A percentile compares a stretch with the other conserved stretches of the same genome.
phyloP scores from a whole-genome alignment of 2,329 filamentous ascomycete species.

The Aspergillus tubingensis region DNA sequence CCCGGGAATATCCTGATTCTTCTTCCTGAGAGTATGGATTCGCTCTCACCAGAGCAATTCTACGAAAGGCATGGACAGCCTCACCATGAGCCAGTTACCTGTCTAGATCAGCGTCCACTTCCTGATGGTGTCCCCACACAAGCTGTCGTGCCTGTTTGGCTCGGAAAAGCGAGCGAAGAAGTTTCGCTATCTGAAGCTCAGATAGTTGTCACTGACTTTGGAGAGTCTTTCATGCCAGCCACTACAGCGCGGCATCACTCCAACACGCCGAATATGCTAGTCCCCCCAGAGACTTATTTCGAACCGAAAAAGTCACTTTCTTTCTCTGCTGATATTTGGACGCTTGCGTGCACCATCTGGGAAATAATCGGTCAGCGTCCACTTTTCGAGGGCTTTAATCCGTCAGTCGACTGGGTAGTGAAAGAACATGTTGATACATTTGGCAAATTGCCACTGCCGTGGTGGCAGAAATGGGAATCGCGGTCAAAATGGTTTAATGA shows the following conservation, averaged over 20 bases:
- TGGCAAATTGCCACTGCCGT: background rate
- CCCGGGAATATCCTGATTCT: too few species aligned
- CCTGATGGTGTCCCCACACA: conserved; percentile 1
- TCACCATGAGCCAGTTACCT: too few species aligned
- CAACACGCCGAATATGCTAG: too few species aligned
- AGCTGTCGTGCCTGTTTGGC: conserved; percentile 24
- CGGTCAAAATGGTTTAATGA: background rate
- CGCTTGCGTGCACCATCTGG: too few species aligned
- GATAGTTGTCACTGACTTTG: conserved; percentile 29
- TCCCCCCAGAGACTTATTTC: too few species aligned
- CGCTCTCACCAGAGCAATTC: too few species aligned
- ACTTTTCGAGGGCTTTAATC: background rate
- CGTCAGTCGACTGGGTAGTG: background rate
- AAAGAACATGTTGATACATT: background rate
- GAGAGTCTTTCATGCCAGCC: conserved; percentile 25
- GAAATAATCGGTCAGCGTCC: too few species aligned
- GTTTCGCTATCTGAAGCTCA: conserved; percentile 22
- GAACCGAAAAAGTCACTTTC: too few species aligned
- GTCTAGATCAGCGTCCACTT: too few species aligned
- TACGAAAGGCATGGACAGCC: too few species aligned
- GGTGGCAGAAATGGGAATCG: conserved; percentile 2
- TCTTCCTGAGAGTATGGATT: too few species aligned
- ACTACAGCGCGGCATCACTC: conserved; percentile 21
- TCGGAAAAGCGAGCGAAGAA: conserved; percentile 25
- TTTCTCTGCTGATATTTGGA: too few species aligned